Conservation (phyloP, 805 yeast species). For the Debaryomyces tyrocola region DNA sequence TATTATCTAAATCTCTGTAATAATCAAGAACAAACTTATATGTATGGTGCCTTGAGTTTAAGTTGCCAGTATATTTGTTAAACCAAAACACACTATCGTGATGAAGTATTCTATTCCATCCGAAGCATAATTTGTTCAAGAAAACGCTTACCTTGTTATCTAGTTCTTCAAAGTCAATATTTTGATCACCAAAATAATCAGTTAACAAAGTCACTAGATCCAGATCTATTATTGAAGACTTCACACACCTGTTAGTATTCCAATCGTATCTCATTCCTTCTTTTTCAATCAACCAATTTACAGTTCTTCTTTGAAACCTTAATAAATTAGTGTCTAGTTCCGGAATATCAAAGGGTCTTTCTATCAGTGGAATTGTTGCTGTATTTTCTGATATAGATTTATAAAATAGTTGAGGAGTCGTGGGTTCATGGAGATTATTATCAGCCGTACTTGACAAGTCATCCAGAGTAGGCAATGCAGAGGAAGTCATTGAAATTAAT, state of each 20-base stretch:
- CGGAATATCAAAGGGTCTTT: slow-evolving; percentile 31
- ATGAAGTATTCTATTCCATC: slow-evolving; percentile 42
- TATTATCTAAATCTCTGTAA: slow-evolving; percentile 15
- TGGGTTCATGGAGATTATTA: slow-evolving; percentile 16
- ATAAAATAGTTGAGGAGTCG: slow-evolving; percentile 46
- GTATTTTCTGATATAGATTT: slow-evolving; percentile 50
- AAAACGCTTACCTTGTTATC: slow-evolving; percentile 24
- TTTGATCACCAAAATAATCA: slow-evolving; percentile 1
- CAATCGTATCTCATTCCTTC: slow-evolving; percentile 46
- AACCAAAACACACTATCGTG: slow-evolving; percentile 36
- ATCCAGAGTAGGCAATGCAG: neutral
- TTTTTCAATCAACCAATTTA: slow-evolving; percentile 54
- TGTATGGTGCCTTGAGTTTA: slow-evolving; percentile 35
- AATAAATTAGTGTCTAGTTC: slow-evolving; percentile 45
- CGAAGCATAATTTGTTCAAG: slow-evolving; percentile 49
- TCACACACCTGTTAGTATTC: slow-evolving; percentile 19
- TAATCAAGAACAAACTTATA: slow-evolving; percentile 27
- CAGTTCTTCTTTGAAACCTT: slow-evolving; percentile 53
- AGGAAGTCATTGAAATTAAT: neutral
- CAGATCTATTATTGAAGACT: slow-evolving; percentile 16
- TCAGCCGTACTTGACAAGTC: neutral
- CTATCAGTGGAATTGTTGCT: slow-evolving; percentile 15
- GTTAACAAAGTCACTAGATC: slow-evolving; percentile 1
- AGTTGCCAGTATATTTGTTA: slow-evolving; percentile 51
- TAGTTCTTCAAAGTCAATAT: slow-evolving; percentile 9